Base-by-base conservation (phyloP, 768 basidiomycete species). In the Dendrothele bispora region DNA sequence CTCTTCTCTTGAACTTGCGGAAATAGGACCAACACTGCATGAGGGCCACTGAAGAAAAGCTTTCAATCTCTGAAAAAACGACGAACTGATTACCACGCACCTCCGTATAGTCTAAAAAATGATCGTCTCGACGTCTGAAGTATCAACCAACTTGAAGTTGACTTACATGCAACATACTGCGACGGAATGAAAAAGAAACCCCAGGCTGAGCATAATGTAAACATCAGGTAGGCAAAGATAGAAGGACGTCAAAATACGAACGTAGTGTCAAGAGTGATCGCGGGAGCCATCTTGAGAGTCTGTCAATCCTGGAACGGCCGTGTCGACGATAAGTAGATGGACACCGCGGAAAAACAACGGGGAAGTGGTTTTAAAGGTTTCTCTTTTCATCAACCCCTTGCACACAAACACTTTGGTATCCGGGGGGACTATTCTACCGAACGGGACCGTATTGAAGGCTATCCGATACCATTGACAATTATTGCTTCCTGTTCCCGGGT, bases 21-120 rank as follows among this genome's bases (percentile, higher is more conserved):
- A 41, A 52, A 25, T 52, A 52, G 34, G 48, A 48, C 51, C 51
- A 52, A 12, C 30, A 46, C 26, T 52, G 51, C 35, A 52, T 41
- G 20, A 39, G 38, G 4, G 46, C 51, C 20, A 46, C 61, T 61
- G 27, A 5, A 37, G 28, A 10, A 10, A 14, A 20, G 10, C 7
- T n/a, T 5, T 27, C 5, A 20, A 43, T 6, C 24, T 40, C 18
- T 18, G 15, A 30, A 32, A 10, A 29, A 28, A 11, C 27, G 5
- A 12, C 18, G n/a, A 29, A 18, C 28, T 5, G 40, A 11, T 18
- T 7, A 40, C 12, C 15, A n/a, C 7, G 40, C 38, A 48, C 46
- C 39, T 21, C 46, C 46, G 39, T 48, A 48, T 30, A 48, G 14
- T 32, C 46, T 48, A 29, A n/a, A n/a, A 27, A 18, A 11, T 2